Base-by-base conservation (phyloP, 1,284 basidiomycete species). In the Boletellus sp. region DNA sequence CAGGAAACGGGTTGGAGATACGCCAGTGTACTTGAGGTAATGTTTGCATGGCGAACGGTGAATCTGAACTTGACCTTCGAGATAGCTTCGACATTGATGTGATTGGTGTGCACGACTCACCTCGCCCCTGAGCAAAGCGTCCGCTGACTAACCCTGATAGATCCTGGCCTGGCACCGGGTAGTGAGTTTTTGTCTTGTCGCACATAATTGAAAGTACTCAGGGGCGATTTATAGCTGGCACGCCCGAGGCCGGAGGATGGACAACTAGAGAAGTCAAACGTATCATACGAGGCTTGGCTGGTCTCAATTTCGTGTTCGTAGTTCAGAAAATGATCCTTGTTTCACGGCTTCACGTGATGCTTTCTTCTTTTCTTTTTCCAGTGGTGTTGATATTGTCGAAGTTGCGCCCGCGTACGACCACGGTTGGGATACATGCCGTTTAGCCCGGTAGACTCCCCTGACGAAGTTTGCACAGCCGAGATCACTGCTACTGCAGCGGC, bases 341-440 rank as follows among this genome's bases (percentile, higher is more conserved):
- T 52, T 38, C 43, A 37, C 6, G 22, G 41, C 12, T 36, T 55
- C 32, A 49, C 43, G 11, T 22, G 12, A 26, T 8, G 8, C 26
- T 11, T 11, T 28, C 8, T 28, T 7, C 33, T 35, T 35, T 10
- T n/a, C 2, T 41, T 35, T 49, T 50, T 51, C 16, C 32, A 66
- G 61, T 41, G 61, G 61, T 15, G 61, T 49, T 12, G 63, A 69
- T n/a, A 73, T 91, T 45, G 89, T 91, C 19, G 89, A 91, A 68
- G 88, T 91, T n/a, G 74, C 88, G 4, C 88, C 89, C 22, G 82
- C 86, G n/a, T 91, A 89, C 60, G 88, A 91, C 64, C 77, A 83
- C 57, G 82, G 73, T 76, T 11, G 46, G 6, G 71, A 19, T 18
- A 26, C 45, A 44, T 8, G 16, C 38, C 18, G 33, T 40, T 47